Evolutionary conservation across 768 basidiomycete genomes (phyloP).

Genomic region (Multifurca ochricompacta): DNA sequence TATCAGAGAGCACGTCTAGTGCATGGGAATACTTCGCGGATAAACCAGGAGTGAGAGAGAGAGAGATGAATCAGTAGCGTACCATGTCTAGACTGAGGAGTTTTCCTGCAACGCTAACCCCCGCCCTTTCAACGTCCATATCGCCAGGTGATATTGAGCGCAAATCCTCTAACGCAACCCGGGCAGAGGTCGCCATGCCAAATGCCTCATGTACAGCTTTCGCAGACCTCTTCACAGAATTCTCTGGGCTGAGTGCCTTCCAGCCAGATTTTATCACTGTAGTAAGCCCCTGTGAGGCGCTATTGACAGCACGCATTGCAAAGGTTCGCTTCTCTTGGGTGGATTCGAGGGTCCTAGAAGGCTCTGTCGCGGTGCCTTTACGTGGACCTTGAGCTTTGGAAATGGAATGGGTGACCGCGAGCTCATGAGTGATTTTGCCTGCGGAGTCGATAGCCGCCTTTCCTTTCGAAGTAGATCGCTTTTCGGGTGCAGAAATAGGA

Average conservation of each 20-base stretch:
- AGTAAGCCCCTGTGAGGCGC: constrained; percentile 51
- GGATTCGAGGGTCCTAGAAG: background rate
- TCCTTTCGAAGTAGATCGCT: background rate
- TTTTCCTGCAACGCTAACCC: constrained; percentile 58
- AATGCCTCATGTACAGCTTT: constrained; percentile 27
- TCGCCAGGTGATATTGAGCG: constrained; percentile 39
- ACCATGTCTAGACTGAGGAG: constrained; percentile 66
- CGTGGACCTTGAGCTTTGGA: constrained; percentile 21
- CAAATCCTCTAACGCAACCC: constrained; percentile 39
- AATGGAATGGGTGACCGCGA: constrained; percentile 24
- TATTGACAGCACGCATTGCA: constrained; percentile 60
- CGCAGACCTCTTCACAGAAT: constrained; percentile 20
- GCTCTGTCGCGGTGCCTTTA: background rate
- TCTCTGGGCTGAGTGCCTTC: constrained; percentile 37
- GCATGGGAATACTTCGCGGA: constrained; percentile 45
- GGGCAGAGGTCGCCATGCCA: constrained; percentile 33
- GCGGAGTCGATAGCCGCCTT: background rate
- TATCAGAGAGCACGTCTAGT: constrained; percentile 36
- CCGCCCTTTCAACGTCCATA: constrained; percentile 68
- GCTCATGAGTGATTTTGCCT: constrained; percentile 24
- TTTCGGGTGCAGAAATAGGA: background rate
- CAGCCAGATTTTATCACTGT: constrained; percentile 48
- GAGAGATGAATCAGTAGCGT: constrained; percentile 26
- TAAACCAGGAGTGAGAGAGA: background rate
- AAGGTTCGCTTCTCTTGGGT: constrained; percentile 7